Base-by-base conservation (phyloP, 148 eudicot genomes). In the Euryodendron excelsum region DNA sequence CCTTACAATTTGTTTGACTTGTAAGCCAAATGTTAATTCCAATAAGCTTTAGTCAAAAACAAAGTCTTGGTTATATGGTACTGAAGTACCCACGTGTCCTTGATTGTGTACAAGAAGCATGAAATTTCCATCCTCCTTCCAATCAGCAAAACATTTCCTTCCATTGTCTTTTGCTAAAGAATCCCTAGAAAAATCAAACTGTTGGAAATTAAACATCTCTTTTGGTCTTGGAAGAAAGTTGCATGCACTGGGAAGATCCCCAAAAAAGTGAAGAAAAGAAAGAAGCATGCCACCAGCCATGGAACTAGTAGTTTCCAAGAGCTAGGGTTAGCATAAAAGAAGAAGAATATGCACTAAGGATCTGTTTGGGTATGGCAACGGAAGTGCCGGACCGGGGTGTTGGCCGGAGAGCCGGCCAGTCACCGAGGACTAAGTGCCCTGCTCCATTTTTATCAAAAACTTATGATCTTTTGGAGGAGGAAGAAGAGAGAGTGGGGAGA, bases 361-460 rank as follows among this genome's bases (percentile, higher is more conserved):
- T 62, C 71, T 21, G 31, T 76, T 62, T 62, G 70, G 59, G 23
- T 20, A 76, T 76, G 78, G 58, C 36, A 31, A 45, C 37, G 4
- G 68, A 75, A 1, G 7, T 62, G 41, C 30, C 70, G 12, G 79
- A 14, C 30, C 59, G 30, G 72, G 25, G 27, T 4, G 37, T 11
- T 10, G 64, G 45, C 18, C 76, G n/a, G n/a, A n/a, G n/a, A 34
- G 81, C 34, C 81, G 23, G n/a, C n/a, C n/a, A n/a, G n/a, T n/a
- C n/a, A n/a, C 59, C 69, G 30, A 84, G 69, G 52, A 21, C 48
- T 4, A 84, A 68, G 75, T 65, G 76, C 30, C 86, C 86, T 33
- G 81, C 86, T 7, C 87, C 87, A 0, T 85, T 85, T 61, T 59
- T 85, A 39, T 79, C 62, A 7, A 85, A 85, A 72, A 85, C 87